Evolutionary conservation across 106 monocot genomes (phyloP).

Genomic region (Phalaenopsis aphrodite): DNA sequence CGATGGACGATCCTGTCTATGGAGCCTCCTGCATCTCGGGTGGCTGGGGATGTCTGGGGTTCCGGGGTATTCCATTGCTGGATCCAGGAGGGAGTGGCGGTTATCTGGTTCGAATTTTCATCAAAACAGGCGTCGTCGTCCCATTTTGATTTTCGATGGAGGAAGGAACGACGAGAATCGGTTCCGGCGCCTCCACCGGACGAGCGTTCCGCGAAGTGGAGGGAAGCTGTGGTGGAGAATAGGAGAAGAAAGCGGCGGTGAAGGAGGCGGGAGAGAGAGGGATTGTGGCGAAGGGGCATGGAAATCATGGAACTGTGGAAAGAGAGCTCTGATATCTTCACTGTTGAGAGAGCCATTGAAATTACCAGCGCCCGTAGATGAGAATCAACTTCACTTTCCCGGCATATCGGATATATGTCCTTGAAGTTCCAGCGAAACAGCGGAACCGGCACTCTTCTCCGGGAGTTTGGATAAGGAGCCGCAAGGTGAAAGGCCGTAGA

Average conservation of each 20-base stretch:
- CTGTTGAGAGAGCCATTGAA: constrained; percentile 3
- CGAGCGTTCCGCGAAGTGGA: neutral
- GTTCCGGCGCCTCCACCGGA: neutral
- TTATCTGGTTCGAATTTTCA: constrained; percentile 6
- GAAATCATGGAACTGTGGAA: constrained; percentile 9
- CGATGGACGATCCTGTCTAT: constrained; percentile 88
- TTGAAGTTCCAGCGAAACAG: neutral
- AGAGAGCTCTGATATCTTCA: constrained; percentile 7
- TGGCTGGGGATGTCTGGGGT: constrained; percentile 5
- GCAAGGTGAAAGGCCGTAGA: no score
- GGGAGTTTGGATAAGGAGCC: neutral
- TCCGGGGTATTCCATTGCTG: constrained; percentile 38
- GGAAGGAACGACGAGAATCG: neutral
- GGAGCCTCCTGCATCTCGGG: constrained; percentile 11
- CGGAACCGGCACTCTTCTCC: neutral
- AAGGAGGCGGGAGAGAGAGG: neutral
- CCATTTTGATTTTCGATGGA: neutral
- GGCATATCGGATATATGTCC: neutral
- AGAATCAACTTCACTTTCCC: neutral
- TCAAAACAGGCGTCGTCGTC: neutral
- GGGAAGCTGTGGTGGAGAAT: constrained; percentile 4
- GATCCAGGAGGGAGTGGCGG: constrained; percentile 42
- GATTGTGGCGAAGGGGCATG: neutral
- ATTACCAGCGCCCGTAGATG: neutral
- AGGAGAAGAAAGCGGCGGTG: neutral